Conservation (phyloP, 352 stramenopile species). For the Phytophthora sp. region DNA sequence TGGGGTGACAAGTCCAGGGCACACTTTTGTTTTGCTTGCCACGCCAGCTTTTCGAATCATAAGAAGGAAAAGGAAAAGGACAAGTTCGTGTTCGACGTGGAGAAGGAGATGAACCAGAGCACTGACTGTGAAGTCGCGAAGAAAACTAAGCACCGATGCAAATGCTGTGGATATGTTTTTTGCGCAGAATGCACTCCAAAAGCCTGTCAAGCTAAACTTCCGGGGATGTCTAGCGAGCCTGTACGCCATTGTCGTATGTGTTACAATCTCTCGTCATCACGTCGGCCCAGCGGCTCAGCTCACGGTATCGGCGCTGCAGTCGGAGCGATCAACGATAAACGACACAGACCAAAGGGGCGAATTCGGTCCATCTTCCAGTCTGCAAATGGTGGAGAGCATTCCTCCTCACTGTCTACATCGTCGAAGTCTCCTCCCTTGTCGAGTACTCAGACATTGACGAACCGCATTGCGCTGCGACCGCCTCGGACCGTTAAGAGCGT, state of each 20-base stretch:
- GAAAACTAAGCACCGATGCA: slow-evolving; percentile 73
- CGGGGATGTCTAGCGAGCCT: slow-evolving; percentile 55
- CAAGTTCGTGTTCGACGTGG: slow-evolving; percentile 13
- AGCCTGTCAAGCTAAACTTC: slow-evolving; percentile 74
- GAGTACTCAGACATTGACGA: slow-evolving; percentile 56
- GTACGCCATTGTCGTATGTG: slow-evolving; percentile 80
- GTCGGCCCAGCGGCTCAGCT: slow-evolving; percentile 54
- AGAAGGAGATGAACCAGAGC: slow-evolving; percentile 19
- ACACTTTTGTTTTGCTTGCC: slow-evolving; percentile 80
- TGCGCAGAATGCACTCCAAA: slow-evolving; percentile 78
- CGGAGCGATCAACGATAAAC: slow-evolving; percentile 35
- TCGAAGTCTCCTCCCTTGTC: slow-evolving; percentile 16
- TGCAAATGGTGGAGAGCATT: slow-evolving; percentile 26
- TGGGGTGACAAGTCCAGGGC: slow-evolving; percentile 79
- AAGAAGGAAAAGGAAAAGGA: slow-evolving; percentile 54
- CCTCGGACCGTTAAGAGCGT: slow-evolving; percentile 86
- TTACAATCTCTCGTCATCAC: slow-evolving; percentile 78
- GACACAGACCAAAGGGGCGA: slow-evolving; percentile 44
- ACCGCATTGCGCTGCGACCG: slow-evolving; percentile 69
- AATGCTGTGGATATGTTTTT: slow-evolving; percentile 87
- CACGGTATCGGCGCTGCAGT: slow-evolving; percentile 51
- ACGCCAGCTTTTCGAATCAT: slow-evolving; percentile 48
- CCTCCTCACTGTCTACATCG: slow-evolving; percentile 17
- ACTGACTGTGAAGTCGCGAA: slow-evolving; percentile 9
- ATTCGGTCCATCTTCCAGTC: slow-evolving; percentile 73